A percentile compares a stretch with the other conserved stretches of the same genome.
phyloP scores from a whole-genome alignment of 345 rosid genomes.

The Salix dunnii region DNA sequence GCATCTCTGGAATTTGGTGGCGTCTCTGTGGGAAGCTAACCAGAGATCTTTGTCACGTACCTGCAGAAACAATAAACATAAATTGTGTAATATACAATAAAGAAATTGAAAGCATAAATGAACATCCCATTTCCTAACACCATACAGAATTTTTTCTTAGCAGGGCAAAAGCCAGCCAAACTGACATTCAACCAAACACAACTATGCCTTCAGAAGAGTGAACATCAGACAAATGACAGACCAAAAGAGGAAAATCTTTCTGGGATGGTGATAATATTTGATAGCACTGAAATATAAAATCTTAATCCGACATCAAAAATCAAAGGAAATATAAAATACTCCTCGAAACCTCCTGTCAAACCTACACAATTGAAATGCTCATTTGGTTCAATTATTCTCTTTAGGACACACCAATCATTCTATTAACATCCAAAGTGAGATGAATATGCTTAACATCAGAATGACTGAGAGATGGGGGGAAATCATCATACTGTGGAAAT shows the following conservation, averaged over 20 bases:
- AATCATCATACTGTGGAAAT: no score
- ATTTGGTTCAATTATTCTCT: neutral
- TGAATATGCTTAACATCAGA: neutral
- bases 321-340: neutral
- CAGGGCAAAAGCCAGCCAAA: neutral
- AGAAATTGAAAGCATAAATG: neutral
- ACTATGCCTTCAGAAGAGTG: neutral
- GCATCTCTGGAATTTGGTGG: conserved; percentile 41
- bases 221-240: neutral
- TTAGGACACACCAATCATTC: neutral
- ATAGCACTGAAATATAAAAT: neutral
- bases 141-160: neutral
- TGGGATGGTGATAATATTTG: neutral
- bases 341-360: neutral
- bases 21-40: conserved; percentile 74
- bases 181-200: neutral
- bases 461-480: neutral
- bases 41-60: conserved; percentile 67
- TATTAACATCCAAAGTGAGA: neutral
- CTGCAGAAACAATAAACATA: conserved; percentile 28
- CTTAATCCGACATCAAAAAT: neutral
- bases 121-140: neutral
- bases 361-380: neutral
- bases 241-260: neutral
- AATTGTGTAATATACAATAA: neutral